Base-by-base conservation (phyloP, 2,329 filamentous ascomycete genomes). In the Coniochaeta prunicola region DNA sequence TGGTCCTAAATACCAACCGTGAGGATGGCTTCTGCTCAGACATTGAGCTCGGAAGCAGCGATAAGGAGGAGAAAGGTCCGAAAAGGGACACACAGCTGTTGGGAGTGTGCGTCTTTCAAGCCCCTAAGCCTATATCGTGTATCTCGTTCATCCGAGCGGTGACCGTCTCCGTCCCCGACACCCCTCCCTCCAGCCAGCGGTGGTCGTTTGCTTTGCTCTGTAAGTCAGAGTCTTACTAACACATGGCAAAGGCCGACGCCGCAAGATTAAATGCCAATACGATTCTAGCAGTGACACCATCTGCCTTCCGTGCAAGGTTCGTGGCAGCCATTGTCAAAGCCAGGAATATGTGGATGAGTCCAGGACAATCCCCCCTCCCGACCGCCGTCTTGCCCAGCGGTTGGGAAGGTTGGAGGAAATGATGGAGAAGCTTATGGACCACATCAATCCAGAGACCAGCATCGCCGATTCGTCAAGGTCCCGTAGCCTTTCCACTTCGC, bases 31-130 rank as follows among this genome's bases (percentile, higher is more conserved):
- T 54, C 53, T n/a, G 33, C 21, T 38, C 48, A 60, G 50, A 60
- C 61, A 24, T 30, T 57, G 6, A 57, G 48, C 38, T 59, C 55
- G 21, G 60, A 65, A 21, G 60, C 62, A 15, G 69, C 68, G 26
- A 61, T 68, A 30, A 74, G 74, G 64, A 70, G 75, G 57, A 71
- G 76, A 57, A 79, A 74, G 64, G 64, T 80, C 26, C 76, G 78
- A 19, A 82, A 82, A 61, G 80, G 80, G n/a, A 83, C 80, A 1
- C 75, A 75, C 61, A 81, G 79, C 63, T 82, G 80, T 64, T 82
- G 79, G 79, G 78, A 82, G 67, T 82, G 80, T 76, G 71, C 73
- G 72, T 66, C 17, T 48, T 33, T 26, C 30, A 4, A 33, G 3
- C 2, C 13, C 17, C 36, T 24, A n/a, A n/a, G n/a, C n/a, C n/a